These are phyloP conservation scores for Leccinum incarnatum DNA, from an alignment of 768 basidiomycete species.

Conservation along the genomic window DNA sequence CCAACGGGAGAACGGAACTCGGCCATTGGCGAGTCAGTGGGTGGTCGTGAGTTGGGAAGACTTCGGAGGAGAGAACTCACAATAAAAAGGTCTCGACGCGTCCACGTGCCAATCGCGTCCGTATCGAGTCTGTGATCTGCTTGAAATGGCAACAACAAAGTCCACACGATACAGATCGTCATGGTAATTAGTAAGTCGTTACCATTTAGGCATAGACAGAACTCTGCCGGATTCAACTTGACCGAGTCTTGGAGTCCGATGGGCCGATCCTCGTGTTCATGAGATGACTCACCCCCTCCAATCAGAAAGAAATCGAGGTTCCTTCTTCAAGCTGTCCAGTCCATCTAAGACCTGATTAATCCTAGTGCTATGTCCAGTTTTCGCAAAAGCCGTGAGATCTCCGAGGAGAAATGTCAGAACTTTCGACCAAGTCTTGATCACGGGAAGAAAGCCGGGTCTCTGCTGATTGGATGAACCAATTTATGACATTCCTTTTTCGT, in stretches of 20 bases:
- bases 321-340: not conserved
- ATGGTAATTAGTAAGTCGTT: not conserved
- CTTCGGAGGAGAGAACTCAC: not conserved
- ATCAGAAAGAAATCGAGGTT: not conserved
- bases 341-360: too few species aligned
- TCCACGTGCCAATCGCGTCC: not conserved
- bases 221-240: not conserved
- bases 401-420: not conserved
- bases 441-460: not conserved
- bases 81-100: not conserved
- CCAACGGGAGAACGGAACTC: conserved; percentile 30
- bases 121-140: not conserved
- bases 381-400: not conserved
- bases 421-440: too few species aligned
- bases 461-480: not conserved
- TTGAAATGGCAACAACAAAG: not conserved
- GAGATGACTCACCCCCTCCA: not conserved
- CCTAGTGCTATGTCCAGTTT: not conserved
- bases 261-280: not conserved
- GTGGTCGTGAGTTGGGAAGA: not conserved
- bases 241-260: not conserved
- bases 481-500: not conserved
- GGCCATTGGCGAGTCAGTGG: conserved; percentile 18
- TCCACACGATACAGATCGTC: not conserved
- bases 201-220: not conserved